Evolutionary conservation across 2,329 filamentous ascomycete species (phyloP).

Genomic region (Aspergillus viridinutans): DNA sequence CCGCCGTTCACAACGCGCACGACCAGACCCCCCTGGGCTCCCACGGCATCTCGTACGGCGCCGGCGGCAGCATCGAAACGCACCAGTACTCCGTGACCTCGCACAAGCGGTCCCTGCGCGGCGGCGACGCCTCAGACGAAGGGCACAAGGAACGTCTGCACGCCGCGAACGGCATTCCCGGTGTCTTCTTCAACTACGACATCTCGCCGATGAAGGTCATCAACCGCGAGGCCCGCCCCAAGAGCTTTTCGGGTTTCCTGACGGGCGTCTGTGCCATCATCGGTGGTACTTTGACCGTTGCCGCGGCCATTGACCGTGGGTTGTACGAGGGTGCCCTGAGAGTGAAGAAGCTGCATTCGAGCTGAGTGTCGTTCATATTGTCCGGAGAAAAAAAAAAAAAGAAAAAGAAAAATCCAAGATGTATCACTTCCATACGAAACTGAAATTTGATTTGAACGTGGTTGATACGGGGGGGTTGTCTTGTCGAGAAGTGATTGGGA

Average conservation of each 20-base stretch:
- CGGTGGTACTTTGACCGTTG: conserved; percentile 91
- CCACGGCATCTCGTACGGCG: conserved; percentile 61
- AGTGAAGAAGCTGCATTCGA: conserved; percentile 78
- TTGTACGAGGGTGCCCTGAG: conserved; percentile 82
- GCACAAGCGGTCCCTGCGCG: conserved; percentile 81
- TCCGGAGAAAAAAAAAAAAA: background rate
- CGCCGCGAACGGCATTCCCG: conserved; percentile 85
- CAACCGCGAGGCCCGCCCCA: conserved; percentile 85
- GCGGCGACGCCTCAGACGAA: conserved; percentile 78
- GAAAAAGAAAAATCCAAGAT: background rate
- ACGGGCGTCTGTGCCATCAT: conserved; percentile 93
- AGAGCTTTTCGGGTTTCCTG: conserved; percentile 87
- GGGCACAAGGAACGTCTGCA: conserved; percentile 91
- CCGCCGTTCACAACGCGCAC: conserved; percentile 34
- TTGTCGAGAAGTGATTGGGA: background rate
- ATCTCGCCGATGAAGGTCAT: conserved; percentile 99
- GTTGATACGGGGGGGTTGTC: background rate
- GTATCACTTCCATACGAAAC: background rate
- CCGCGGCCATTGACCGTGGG: conserved; percentile 84
- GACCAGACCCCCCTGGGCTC: conserved; percentile 62
- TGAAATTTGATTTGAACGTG: background rate
- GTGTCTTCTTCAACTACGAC: conserved; percentile 98
- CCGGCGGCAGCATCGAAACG: conserved; percentile 83
- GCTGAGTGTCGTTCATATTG: conserved; percentile 32
- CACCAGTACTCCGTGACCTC: conserved; percentile 98